Evolutionary conservation across 331 rosid genomes (phyloP), one percentile per base, ranked within the genome.

Genomic region (Arachis monticola): DNA sequence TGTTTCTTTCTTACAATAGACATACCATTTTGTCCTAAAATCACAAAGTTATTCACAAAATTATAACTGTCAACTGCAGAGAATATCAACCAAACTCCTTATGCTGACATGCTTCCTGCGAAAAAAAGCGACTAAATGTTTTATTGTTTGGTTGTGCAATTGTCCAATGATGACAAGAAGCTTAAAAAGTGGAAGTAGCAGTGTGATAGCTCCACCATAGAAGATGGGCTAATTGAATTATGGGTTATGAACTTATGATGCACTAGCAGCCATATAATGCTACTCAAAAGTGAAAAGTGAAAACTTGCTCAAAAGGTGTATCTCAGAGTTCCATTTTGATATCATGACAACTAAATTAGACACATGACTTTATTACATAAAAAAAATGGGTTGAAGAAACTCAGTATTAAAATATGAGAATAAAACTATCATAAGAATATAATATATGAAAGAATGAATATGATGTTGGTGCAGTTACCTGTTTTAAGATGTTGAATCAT

Each of bases 91-190:
- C 68, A 88, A 46, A 67, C 97, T 38, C 41, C 5, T 38, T 93
- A 93, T 93, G 63, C 97, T 97, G 7, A 93, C 95, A 82, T 89
- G 88, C 98, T 90, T 75, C 97, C 97, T 95, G 42, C 82, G 81
- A 83, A 83, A 83, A 57, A 83, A 57, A 73, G 57, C 67, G 60
- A 79, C 62, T 76, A 57, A 67, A 77, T 38, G 69, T 57, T 47
- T 42, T 47, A 75, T 44, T 71, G 73, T 69, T 74, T 69, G 70
- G 5, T 59, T 22, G 42, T 60, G 45, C 42, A 50, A 35, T 30
- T 68, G 70, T 48, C 47, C 85, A 79, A 58, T 55, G 65, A 72
- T 27, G 69, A 57, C 78, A 64, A 50, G 57, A 17, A 30, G 51
- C 71, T 5, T 10, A 60, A 10, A 57, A 67, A 47, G 38, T 17